Evolutionary conservation across 1,139 yeast species (phyloP).

Genomic region (Saccharomyces hybrid): DNA sequence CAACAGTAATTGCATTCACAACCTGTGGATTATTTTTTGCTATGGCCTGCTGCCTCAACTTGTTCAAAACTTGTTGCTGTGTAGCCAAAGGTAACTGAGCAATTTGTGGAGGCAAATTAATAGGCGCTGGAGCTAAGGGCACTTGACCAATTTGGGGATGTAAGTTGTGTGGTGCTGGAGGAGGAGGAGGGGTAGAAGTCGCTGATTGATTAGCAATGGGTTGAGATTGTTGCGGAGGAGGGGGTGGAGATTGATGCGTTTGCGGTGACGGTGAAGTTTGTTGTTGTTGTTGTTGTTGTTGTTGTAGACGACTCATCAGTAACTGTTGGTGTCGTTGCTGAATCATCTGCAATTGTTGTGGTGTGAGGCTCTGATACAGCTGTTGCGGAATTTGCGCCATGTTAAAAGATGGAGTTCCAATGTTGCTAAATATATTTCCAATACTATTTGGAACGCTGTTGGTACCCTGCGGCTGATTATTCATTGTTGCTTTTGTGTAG

Average conservation of each 20-base stretch:
- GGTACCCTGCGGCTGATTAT: constrained; percentile 3
- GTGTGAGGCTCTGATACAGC: constrained; percentile 27
- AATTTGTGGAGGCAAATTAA: constrained; percentile 31
- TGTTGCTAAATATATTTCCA: constrained; percentile 21
- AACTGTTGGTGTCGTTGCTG: constrained; percentile 32
- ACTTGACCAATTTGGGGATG: constrained; percentile 31
- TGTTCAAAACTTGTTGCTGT: constrained; percentile 27
- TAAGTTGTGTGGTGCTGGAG: constrained; percentile 17
- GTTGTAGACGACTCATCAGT: constrained; percentile 24
- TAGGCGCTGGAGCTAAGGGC: constrained; percentile 21
- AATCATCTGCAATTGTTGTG: constrained; percentile 32
- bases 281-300: constrained; percentile 17
- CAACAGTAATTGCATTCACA: constrained; percentile 35
- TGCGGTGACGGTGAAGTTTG: constrained; percentile 3
- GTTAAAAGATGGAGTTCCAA: constrained; percentile 31
- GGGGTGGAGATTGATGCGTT: neutral
- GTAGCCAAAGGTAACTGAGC: constrained; percentile 29
- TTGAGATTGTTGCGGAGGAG: constrained; percentile 10
- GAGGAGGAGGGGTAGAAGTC: constrained; percentile 14
- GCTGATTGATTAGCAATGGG: constrained; percentile 11
- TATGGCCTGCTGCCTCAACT: constrained; percentile 29
- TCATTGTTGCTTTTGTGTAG: neutral
- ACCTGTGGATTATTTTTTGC: constrained; percentile 29
- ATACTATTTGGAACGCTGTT: neutral
- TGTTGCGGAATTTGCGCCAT: constrained; percentile 31